These are phyloP conservation scores for Crithidia sp. DNA, from an alignment of 208 protist genomes.

Conservation along the genomic window DNA sequence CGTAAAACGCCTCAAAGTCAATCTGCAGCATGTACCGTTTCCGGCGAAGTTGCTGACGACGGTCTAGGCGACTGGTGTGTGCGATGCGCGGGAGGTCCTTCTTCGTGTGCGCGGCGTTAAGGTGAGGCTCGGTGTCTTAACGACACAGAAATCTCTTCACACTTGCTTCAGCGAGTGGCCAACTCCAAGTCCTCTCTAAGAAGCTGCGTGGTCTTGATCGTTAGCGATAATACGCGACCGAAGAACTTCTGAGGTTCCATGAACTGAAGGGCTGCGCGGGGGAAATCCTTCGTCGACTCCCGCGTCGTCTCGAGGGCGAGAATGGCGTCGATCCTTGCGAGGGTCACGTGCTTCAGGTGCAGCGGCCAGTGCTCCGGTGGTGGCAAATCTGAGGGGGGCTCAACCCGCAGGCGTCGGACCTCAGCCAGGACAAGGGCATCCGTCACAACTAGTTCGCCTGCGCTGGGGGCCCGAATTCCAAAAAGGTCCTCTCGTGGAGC, in stretches of 20 bases:
- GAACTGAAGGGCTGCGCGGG: not conserved
- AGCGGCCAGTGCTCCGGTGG: not conserved
- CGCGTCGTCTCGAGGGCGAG: not conserved
- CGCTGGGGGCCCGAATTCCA: not conserved
- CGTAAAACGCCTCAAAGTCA: constrained; percentile 1
- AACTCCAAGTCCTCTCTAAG: not conserved
- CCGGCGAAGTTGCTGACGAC: not conserved
- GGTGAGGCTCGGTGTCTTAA: not conserved
- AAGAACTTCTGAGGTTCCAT: not conserved
- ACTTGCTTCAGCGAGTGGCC: not conserved
- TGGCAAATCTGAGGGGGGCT: not conserved
- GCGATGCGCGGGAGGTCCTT: not conserved
- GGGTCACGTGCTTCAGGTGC: not conserved
- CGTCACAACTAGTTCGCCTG: not conserved
- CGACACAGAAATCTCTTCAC: not conserved
- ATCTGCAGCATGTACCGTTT: constrained; percentile 5
- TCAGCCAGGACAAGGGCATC: not conserved
- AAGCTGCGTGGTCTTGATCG: not conserved
- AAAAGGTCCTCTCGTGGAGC: not conserved
- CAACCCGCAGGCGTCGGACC: not conserved
- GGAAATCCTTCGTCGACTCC: not conserved
- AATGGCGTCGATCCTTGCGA: not conserved
- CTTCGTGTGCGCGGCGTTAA: not conserved
- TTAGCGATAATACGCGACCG: not conserved
- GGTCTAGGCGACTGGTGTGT: not conserved